Percentiles rank a stretch among this genome's conserved stretches.
phyloP scores from a whole-genome alignment of 148 eudicot species.

The Rheum nobile region DNA sequence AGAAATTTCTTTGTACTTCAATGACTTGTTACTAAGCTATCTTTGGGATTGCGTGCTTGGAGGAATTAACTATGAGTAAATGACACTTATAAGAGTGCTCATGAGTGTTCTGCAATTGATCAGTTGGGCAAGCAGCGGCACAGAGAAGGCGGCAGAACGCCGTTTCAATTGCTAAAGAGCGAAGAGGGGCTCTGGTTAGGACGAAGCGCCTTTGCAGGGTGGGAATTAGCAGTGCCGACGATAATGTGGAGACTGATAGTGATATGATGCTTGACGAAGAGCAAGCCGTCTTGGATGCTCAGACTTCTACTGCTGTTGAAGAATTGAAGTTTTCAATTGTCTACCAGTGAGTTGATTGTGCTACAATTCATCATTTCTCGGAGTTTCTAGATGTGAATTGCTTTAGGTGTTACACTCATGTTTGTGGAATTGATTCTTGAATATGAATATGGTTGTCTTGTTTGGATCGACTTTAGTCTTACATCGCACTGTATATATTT shows the following conservation, averaged over 20 bases:
- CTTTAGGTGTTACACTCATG: not conserved
- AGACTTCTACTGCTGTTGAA: not conserved
- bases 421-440: too few relatives aligned
- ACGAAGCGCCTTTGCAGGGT: slow-evolving; percentile 80
- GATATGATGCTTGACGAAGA: too few relatives aligned
- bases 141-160: too few relatives aligned
- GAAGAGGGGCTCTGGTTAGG: slow-evolving; percentile 74
- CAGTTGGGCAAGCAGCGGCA: too few relatives aligned
- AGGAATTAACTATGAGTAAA: not conserved
- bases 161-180: slow-evolving; percentile 72
- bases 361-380: not conserved
- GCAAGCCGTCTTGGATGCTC: too few relatives aligned
- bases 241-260: too few relatives aligned
- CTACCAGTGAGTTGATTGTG: too few relatives aligned
- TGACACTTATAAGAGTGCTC: not conserved
- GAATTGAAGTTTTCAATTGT: slow-evolving; percentile 44
- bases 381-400: not conserved
- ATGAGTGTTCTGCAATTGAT: not conserved
- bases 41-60: not conserved
- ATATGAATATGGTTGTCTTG: not conserved
- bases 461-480: too few relatives aligned
- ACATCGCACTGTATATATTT: too few relatives aligned
- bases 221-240: too few relatives aligned
- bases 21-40: not conserved
- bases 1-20: not conserved